A percentile compares a stretch with the other conserved stretches of the same genome.
Conservation (phyloP, 371 early-diverging fungal genomes). For the Syncephalastrum sp. region DNA sequence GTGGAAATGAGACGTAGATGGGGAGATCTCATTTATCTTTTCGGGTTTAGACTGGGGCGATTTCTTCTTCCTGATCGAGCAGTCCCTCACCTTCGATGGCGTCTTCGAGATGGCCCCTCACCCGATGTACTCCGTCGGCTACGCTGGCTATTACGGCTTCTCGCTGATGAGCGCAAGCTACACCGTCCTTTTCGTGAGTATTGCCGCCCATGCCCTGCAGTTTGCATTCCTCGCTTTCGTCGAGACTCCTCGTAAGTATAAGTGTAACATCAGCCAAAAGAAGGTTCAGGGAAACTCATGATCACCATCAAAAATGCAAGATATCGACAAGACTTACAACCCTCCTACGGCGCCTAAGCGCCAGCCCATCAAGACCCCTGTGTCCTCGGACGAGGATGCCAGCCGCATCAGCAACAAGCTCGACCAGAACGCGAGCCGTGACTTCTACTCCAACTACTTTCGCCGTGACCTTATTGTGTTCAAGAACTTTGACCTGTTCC, state of each 20-base stretch:
- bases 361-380: conserved; percentile 9
- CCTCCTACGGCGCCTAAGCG: conserved; percentile 55
- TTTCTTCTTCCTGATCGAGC: conserved; percentile 93
- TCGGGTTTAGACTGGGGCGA: conserved; percentile 89
- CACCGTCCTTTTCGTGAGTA: conserved; percentile 84
- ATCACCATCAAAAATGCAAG: conserved; percentile 21
- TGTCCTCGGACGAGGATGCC: conserved; percentile 14
- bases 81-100: conserved; percentile 87
- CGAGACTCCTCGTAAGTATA: conserved; percentile 86
- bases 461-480: conserved; percentile 86
- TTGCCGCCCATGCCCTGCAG: conserved; percentile 89
- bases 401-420: conserved; percentile 7
- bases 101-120: conserved; percentile 97
- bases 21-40: neutral
- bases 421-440: conserved; percentile 28
- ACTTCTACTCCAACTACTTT: conserved; percentile 55
- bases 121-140: conserved; percentile 98
- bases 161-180: conserved; percentile 84
- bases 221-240: conserved; percentile 86
- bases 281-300: no score
- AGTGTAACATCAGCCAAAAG: neutral
- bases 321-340: conserved; percentile 92
- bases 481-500: conserved; percentile 85
- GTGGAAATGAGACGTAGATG: neutral
- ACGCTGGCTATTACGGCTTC: conserved; percentile 93